Base-by-base conservation (phyloP, 2,329 filamentous ascomycete genomes). In the Paraconiothyrium sp. region DNA sequence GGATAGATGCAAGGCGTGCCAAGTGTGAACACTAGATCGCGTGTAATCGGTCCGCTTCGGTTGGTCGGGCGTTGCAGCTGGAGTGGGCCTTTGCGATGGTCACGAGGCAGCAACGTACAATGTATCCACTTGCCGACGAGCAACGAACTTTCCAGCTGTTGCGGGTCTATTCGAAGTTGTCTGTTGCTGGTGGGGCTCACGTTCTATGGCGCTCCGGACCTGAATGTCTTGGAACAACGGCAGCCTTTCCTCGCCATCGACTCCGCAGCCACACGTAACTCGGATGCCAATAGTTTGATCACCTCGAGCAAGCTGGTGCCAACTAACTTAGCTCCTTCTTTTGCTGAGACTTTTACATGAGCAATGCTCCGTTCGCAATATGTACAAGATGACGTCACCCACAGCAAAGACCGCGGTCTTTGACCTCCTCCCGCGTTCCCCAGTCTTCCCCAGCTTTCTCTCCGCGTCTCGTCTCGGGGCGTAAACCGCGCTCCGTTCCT, bases 31-130 rank as follows among this genome's bases (percentile, higher is more conserved):
- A 16, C 41, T 44, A 54, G 51, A 20, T 54, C 50, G 51, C 50
- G 50, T 43, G 35, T 37, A 51, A 54, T 54, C 50, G 50, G 50
- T 27, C 50, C 50, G 50, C n/a, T 6, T 54, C 22, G 35, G 50
- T 43, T 35, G 22, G 8, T 24, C 27, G n/a, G 22, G 16, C 16
- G 14, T 14, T 44, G 41, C 16, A 16, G 13, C 37, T n/a, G 50
- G 30, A 43, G 16, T 4, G 37, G 14, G 8, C 5, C 10, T n/a
- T 54, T 20, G 51, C 35, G 24, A 16, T 32, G 16, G 37, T 54
- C 39, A 44, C 37, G 39, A 44, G 37, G 51, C 14, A 20, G 22
- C 27, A 37, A 22, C 35, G 22, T 54, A 14, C 24, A 20, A 32
- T 32, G 51, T 14, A 8, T 37, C 37, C 37, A 44, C 51, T 16